These are phyloP conservation scores for Diutina sp. DNA, from an alignment of 1,139 yeast species.

Conservation along the genomic window DNA sequence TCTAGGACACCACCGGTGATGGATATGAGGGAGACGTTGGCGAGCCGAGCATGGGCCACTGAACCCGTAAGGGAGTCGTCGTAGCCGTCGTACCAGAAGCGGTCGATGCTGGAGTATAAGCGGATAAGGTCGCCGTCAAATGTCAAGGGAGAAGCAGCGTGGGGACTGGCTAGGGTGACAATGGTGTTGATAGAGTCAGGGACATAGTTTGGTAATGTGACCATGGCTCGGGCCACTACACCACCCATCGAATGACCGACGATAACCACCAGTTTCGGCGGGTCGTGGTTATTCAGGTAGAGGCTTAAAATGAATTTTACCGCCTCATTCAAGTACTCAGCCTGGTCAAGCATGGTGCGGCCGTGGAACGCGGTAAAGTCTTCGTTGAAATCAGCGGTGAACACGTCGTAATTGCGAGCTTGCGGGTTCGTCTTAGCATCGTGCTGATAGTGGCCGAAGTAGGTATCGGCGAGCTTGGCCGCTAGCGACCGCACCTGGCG, in stretches of 20 bases:
- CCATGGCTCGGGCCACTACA: conserved; percentile 71
- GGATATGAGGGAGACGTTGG: conserved; percentile 49
- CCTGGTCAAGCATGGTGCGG: conserved; percentile 82
- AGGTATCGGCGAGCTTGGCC: conserved; percentile 50
- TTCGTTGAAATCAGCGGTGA: conserved; percentile 87
- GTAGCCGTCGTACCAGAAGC: conserved; percentile 67
- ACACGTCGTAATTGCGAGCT: conserved; percentile 52
- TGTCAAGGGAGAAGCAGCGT: conserved; percentile 87
- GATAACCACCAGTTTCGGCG: conserved; percentile 64
- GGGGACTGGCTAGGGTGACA: conserved; percentile 85
- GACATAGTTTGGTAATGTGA: conserved; percentile 64
- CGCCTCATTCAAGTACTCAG: conserved; percentile 87
- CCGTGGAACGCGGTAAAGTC: conserved; percentile 97
- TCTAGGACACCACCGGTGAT: conserved; percentile 89
- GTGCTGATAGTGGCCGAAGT: conserved; percentile 15
- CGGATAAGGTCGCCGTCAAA: conserved; percentile 80
- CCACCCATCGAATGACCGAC: conserved; percentile 98
- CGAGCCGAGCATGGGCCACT: conserved; percentile 26
- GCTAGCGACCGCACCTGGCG: conserved; percentile 90
- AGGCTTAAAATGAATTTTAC: conserved; percentile 58
- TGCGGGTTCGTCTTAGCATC: conserved; percentile 13
- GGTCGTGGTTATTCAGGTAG: conserved; percentile 25
- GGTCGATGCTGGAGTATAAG: conserved; percentile 62
- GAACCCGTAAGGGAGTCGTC: not conserved
- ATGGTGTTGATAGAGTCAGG: conserved; percentile 71